Evolutionary conservation across 1,284 basidiomycete species (phyloP).

Genomic region (Cutaneotrichosporon spelunceum): DNA sequence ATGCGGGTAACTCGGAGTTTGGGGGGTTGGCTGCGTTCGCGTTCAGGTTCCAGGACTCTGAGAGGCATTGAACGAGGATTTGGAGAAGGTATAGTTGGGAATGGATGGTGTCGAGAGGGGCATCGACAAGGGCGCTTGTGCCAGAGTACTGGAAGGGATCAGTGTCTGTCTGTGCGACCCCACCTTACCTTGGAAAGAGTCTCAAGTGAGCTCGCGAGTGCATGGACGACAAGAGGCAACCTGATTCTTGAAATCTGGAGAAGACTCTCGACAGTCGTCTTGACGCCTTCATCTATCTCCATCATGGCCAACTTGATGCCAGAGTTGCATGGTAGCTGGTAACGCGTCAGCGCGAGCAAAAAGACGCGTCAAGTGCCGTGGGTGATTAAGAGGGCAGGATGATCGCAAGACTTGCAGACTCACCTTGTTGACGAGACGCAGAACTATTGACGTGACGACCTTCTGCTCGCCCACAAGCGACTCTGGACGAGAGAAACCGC

Average conservation of each 20-base stretch:
- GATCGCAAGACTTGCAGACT: slow-evolving; percentile 11
- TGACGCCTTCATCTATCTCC: slow-evolving; percentile 68
- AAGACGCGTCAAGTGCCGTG: not conserved
- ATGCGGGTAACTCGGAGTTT: slow-evolving; percentile 36
- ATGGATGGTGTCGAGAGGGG: slow-evolving; percentile 71
- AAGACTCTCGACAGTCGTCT: slow-evolving; percentile 70
- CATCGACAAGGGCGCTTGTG: slow-evolving; percentile 45
- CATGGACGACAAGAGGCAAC: slow-evolving; percentile 71
- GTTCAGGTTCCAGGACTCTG: slow-evolving; percentile 65
- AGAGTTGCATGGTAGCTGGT: slow-evolving; percentile 80
- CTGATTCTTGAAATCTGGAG: slow-evolving; percentile 73
- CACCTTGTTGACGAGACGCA: slow-evolving; percentile 44
- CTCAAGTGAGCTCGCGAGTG: slow-evolving; percentile 71
- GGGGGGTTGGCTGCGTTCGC: slow-evolving; percentile 21
- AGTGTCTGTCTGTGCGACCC: slow-evolving; percentile 44
- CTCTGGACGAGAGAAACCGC: slow-evolving; percentile 14
- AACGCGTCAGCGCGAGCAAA: slow-evolving; percentile 10
- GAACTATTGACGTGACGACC: slow-evolving; percentile 38
- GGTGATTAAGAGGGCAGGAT: not conserved
- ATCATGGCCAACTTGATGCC: slow-evolving; percentile 67
- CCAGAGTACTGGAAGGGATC: slow-evolving; percentile 42
- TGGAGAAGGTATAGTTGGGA: slow-evolving; percentile 87
- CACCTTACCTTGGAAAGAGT: slow-evolving; percentile 66
- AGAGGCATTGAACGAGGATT: slow-evolving; percentile 70
- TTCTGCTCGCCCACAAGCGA: slow-evolving; percentile 35